Evolutionary conservation across 2,329 filamentous ascomycete genomes (phyloP).

Genomic region (Fusarium metavorans): DNA sequence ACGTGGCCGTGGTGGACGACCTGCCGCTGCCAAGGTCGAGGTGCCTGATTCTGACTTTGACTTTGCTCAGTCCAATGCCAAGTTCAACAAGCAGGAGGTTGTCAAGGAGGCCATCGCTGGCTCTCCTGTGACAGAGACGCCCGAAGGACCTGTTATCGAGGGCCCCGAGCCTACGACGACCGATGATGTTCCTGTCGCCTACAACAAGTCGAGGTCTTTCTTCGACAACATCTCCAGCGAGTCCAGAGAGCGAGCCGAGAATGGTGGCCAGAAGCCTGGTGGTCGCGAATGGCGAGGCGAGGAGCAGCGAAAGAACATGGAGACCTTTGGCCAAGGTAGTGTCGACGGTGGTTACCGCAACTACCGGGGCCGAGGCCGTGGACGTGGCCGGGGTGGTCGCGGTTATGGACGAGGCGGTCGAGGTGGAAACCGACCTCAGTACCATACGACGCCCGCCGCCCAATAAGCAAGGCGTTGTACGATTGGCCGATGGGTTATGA

Average conservation of each 20-base stretch:
- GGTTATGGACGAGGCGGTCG: slow-evolving; percentile 56
- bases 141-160: slow-evolving; percentile 54
- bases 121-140: slow-evolving; percentile 70
- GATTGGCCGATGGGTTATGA: slow-evolving; percentile 2
- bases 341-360: slow-evolving; percentile 85
- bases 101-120: slow-evolving; percentile 89
- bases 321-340: slow-evolving; percentile 97
- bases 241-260: slow-evolving; percentile 86
- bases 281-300: slow-evolving; percentile 91
- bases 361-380: slow-evolving; percentile 83
- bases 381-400: slow-evolving; percentile 68
- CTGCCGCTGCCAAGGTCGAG: slow-evolving; percentile 75
- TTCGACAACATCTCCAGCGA: slow-evolving; percentile 99
- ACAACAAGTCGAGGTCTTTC: slow-evolving; percentile 92
- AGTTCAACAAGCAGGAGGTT: slow-evolving; percentile 65
- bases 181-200: slow-evolving; percentile 65
- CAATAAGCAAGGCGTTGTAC: slow-evolving; percentile 38
- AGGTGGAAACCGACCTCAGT: slow-evolving; percentile 51
- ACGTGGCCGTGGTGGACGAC: slow-evolving; percentile 62
- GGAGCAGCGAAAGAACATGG: slow-evolving; percentile 95
- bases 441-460: slow-evolving; percentile 44
- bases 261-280: slow-evolving; percentile 73
- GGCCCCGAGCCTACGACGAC: slow-evolving; percentile 55
- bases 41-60: slow-evolving; percentile 94
- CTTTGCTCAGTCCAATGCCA: slow-evolving; percentile 72